These are phyloP conservation scores for Arthroderma uncinatum DNA, from an alignment of 2,329 filamentous ascomycete species.

Conservation along the genomic window DNA sequence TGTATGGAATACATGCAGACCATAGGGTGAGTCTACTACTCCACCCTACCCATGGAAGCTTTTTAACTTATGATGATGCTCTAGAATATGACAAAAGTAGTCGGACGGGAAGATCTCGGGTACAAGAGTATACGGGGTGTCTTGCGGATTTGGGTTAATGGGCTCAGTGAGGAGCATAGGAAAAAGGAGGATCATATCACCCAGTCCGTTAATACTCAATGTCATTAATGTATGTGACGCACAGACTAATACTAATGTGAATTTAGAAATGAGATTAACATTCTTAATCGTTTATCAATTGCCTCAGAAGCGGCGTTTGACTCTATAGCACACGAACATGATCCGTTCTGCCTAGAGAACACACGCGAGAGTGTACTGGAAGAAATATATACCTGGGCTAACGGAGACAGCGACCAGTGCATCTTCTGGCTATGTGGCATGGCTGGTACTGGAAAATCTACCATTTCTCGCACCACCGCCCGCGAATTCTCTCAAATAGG, in stretches of 20 bases:
- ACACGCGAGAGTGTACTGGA: background rate
- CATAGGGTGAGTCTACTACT: slow-evolving; percentile 5
- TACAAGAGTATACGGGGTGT: background rate
- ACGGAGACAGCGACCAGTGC: background rate
- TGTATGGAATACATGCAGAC: slow-evolving; percentile 7
- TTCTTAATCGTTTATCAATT: background rate
- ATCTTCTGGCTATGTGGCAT: slow-evolving; percentile 23
- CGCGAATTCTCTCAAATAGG: background rate
- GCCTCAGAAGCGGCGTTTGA: background rate
- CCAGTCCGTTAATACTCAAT: background rate
- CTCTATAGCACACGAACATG: background rate
- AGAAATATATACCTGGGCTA: background rate
- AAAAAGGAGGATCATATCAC: background rate
- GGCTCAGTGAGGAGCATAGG: background rate
- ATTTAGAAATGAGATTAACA: background rate
- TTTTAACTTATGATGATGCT: background rate
- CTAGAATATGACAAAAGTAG: slow-evolving; percentile 9
- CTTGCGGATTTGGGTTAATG: background rate
- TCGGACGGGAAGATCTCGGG: slow-evolving; percentile 1
- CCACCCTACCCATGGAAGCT: background rate
- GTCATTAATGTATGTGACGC: background rate
- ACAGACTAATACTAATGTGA: background rate
- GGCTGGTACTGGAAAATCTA: slow-evolving; percentile 24
- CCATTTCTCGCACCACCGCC: slow-evolving; percentile 11
- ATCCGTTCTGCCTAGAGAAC: background rate